Base-by-base conservation (phyloP, 2,329 filamentous ascomycete species). In the Seiridium cupressi region DNA sequence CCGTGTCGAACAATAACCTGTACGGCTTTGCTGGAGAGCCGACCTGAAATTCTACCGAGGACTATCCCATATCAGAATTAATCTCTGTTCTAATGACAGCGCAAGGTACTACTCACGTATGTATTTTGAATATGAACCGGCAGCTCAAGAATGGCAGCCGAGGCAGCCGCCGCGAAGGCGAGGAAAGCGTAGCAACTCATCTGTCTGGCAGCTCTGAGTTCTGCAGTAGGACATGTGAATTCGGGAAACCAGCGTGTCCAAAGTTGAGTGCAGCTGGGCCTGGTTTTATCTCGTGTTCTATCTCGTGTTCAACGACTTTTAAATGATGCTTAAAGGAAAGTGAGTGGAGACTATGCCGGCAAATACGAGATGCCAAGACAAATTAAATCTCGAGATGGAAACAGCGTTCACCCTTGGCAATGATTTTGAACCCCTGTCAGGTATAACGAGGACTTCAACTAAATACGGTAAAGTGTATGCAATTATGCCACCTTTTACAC, bases 1-100 rank as follows among this genome's bases (percentile, higher is more conserved):
- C 74, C 0, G 73, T 76, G 61, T 76, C 73, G 59, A 74, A 75
- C 9, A 66, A 60, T 4, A 77, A 66, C 1, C 64, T 62, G 59
- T 70, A 68, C 0, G 58, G 62, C 51, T 69, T 63, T 8, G 63
- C 44, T 0, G 74, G 74, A 3, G 69, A 72, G 44, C 74, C 74
- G 9, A 71, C 51, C 38, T 63, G 51, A 46, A 59, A 55, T 9
- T 63, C 58, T n/a, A 64, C 62, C 53, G 60, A 57, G 46, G 35
- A 34, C 56, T 42, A 11, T 57, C 7, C 2, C 32, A 57, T n/a
- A 36, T 35, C 18, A 26, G 18, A 26, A 26, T 26, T 26, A 26
- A 2, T 26, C 2, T 26, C 18, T 26, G 18, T 26, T 26, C 18
- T 1, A 26, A 26, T 26, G 18, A 26, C 18, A 26, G 18, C 18